Evolutionary conservation across 441 rosid genomes (phyloP), one percentile per base, ranked within the genome.

Genomic region (Erysimum pusillum): DNA sequence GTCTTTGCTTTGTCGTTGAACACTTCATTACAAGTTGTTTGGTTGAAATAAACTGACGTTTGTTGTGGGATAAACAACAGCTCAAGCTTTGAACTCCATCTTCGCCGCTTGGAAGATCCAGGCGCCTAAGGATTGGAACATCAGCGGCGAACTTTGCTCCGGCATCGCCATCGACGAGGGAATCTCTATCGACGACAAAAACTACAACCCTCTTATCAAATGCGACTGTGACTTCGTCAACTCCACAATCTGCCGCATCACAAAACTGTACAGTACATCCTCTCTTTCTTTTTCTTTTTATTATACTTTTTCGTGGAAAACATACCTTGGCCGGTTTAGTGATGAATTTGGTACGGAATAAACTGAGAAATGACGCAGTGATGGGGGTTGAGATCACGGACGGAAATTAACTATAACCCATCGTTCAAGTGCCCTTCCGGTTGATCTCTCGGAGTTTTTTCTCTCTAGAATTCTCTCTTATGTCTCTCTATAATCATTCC

Each of bases 91-190:
- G 75, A 89, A 87, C 66, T 67, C 85, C 1, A 67, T 89, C 2
- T 89, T 86, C 68, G 61, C 76, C 7, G 53, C 75, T 69, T 89
- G 94, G 90, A 76, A 54, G 28, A 67, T 63, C 15, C 22, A 42
- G 54, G 82, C 91, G 7, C 57, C 56, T 12, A 6, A 10, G 0
- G 64, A 63, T 9, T 90, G 94, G 92, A 90, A 86, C 76, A 81
- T 49, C 14, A 88, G 86, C 63, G 91, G 89, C 28, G 87, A 88
- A 62, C 83, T 71, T 0, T 90, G 94, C 86, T 83, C 76, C 41
- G 90, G 92, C 63, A 69, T 53, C 0, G 92, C 94, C 68, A 49
- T 77, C 2, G 85, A 79, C 38, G 51, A 65, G 20, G 35, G 69
- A 15, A 76, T 83, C n/a, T 2, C 52, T 71, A 77, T 86, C 56